Evolutionary conservation across 768 basidiomycete genomes (phyloP).

Genomic region (Strobilomyces dryophilus): DNA sequence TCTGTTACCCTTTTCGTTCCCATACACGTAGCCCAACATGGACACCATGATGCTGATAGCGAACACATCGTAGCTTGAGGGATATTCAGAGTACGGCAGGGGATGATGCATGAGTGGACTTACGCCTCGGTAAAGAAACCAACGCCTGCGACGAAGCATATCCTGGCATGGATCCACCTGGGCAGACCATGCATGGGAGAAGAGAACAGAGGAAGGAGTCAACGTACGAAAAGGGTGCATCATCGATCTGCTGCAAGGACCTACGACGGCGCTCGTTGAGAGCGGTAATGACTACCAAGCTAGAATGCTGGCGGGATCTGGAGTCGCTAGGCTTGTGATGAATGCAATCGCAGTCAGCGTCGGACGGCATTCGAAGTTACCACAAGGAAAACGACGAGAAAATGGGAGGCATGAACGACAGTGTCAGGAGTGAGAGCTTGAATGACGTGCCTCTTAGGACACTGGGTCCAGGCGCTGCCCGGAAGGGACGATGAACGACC

Average conservation of each 20-base stretch:
- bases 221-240: conserved; percentile 75
- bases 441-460: conserved; percentile 12
- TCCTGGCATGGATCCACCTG: conserved; percentile 82
- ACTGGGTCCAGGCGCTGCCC: conserved; percentile 5
- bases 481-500: background rate
- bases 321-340: background rate
- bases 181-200: background rate
- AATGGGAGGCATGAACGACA: background rate
- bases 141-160: conserved; percentile 62
- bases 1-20: conserved; percentile 24
- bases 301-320: background rate
- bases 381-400: background rate
- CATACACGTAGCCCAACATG: conserved; percentile 85
- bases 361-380: conserved; percentile 12
- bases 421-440: background rate
- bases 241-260: conserved; percentile 80
- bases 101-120: conserved; percentile 18
- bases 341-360: background rate
- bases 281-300: conserved; percentile 7
- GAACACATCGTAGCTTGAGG: conserved; percentile 67
- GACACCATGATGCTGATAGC: conserved; percentile 80
- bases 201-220: background rate
- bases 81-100: background rate
- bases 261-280: conserved; percentile 70
- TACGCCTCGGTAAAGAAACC: conserved; percentile 89